Percentiles rank a stretch among this genome's conserved stretches.
Conservation (phyloP, 139 green algal genomes). For the Coelastrella sp. region DNA sequence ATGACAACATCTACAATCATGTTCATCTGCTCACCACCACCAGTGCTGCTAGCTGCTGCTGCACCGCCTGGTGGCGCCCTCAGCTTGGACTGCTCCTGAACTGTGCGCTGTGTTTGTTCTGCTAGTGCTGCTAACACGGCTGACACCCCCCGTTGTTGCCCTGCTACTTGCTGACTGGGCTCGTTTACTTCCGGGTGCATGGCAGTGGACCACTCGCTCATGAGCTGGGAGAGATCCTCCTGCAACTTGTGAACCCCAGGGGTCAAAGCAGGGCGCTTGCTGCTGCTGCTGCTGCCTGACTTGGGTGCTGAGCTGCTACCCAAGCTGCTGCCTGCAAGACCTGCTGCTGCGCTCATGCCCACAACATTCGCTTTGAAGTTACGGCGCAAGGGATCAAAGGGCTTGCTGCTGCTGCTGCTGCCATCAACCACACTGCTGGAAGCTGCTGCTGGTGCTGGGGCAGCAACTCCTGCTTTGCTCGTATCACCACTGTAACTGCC, state of each 20-base stretch:
- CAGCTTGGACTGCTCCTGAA: conserved; percentile 41
- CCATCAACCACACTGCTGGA: neutral
- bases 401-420: conserved; percentile 10
- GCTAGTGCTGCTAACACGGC: conserved; percentile 54
- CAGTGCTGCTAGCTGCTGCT: conserved; percentile 35
- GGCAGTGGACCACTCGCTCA: conserved; percentile 50
- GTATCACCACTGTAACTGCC: neutral
- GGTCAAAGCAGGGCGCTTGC: conserved; percentile 16
- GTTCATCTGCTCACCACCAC: conserved; percentile 53
- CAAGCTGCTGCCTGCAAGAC: neutral
- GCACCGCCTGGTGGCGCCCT: neutral
- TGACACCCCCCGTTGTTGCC: conserved; percentile 29
- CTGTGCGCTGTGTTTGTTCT: conserved; percentile 61
- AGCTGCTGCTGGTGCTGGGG: neutral
- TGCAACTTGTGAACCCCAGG: conserved; percentile 57
- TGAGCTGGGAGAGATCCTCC: conserved; percentile 59
- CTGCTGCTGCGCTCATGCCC: neutral
- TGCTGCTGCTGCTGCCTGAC: neutral
- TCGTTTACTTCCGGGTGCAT: conserved; percentile 8
- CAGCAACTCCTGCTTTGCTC: no score
- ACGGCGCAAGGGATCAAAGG: conserved; percentile 34
- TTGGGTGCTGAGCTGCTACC: neutral
- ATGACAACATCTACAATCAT: conserved; percentile 85
- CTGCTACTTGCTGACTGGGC: neutral
- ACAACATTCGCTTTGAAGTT: conserved; percentile 10